phyloP scores from a whole-genome alignment of 1,284 basidiomycete genomes.

The Amylostereum areolatum region DNA sequence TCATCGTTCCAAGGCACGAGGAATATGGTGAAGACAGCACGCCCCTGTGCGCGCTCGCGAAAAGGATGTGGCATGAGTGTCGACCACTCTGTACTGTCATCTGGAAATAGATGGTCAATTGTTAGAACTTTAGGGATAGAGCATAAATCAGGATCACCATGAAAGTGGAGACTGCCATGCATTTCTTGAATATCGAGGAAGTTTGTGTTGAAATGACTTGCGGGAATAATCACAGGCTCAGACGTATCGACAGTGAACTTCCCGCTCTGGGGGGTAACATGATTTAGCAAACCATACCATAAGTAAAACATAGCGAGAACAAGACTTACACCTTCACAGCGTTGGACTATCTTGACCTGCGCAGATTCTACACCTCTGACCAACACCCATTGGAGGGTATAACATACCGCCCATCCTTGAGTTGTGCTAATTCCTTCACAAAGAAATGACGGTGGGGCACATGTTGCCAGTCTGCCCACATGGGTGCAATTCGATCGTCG shows the following conservation, averaged over 20 bases:
- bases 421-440: slow-evolving; percentile 22
- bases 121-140: too few species aligned
- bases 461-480: slow-evolving; percentile 26
- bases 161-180: too few species aligned
- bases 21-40: slow-evolving; percentile 5
- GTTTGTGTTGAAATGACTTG: too few species aligned
- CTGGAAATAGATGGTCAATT: background rate
- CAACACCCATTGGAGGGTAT: slow-evolving; percentile 15
- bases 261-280: too few species aligned
- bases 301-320: too few species aligned
- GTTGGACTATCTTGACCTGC: slow-evolving; percentile 1
- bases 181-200: too few species aligned
- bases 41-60: slow-evolving; percentile 11
- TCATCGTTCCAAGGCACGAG: slow-evolving; percentile 23
- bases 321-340: slow-evolving; percentile 2
- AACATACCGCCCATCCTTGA: slow-evolving; percentile 15
- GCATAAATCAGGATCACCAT: too few species aligned
- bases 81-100: background rate
- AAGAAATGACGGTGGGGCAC: slow-evolving; percentile 15
- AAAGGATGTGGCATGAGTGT: slow-evolving; percentile 11
- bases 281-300: too few species aligned
- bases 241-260: too few species aligned
- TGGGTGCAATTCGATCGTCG: slow-evolving; percentile 21
- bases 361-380: background rate
- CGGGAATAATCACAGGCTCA: too few species aligned